Evolutionary conservation across 805 yeast genomes (phyloP), one percentile per base, ranked within the genome.

Genomic region (Pichia manshurica): DNA sequence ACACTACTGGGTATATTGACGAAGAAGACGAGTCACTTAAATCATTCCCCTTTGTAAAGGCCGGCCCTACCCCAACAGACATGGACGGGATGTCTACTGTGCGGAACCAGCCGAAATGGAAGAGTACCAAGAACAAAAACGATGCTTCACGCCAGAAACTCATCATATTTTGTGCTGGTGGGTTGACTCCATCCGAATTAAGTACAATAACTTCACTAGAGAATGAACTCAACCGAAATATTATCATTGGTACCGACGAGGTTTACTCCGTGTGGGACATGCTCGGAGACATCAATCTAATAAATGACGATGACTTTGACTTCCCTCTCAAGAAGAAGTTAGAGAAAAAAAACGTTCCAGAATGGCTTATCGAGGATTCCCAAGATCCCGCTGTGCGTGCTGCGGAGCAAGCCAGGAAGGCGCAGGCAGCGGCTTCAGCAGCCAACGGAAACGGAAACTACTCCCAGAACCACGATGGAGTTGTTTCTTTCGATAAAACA

Each of bases 81-180:
- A 21, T 40, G 19, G 50, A 43, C 3, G 42, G 41, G 23, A 10
- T 37, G 0, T n/a, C 47, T 19, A 41, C 61, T 1, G 56, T 55
- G 7, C 53, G 64, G 41, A 59, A 55, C 45, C 59, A 58, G 45
- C 65, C 66, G 5, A 59, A 57, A 48, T 61, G 65, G 65, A 63
- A 63, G 42, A 61, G 57, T 39, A 47, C 59, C 4, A 57, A 53
- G n/a, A 57, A 53, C 21, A 33, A 42, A 10, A 50, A 46, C 21
- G 60, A 60, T 39, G 33, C 48, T n/a, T 53, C 54, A 5, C 71
- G 80, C 54, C 96, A 87, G 60, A 71, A 93, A 43, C 71, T 90
- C 7, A 77, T 90, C 54, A 78, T 89, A 48, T 93, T 81, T 59
- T 76, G 88, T 23, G 84, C 95, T 2, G 99, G 99, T 20, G 99